These are phyloP conservation scores for Bipolaris sorokiniana DNA, from an alignment of 2,329 filamentous ascomycete genomes.

Conservation along the genomic window DNA sequence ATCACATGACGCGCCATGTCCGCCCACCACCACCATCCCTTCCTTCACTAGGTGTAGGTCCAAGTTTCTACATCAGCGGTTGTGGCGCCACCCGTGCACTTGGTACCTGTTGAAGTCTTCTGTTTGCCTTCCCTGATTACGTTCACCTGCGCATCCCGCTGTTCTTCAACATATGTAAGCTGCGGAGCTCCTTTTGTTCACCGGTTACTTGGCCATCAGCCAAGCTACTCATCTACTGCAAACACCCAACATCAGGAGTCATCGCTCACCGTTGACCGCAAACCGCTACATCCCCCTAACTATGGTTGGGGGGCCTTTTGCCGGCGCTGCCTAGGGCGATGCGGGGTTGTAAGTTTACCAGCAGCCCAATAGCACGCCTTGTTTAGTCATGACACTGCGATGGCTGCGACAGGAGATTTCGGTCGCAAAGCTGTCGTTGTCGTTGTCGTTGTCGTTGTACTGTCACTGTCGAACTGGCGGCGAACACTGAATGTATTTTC, in stretches of 20 bases:
- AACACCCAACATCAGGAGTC: background rate
- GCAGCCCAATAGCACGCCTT: background rate
- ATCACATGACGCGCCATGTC: background rate
- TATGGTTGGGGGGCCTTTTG: background rate
- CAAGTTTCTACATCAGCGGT: background rate
- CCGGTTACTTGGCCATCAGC: conserved; percentile 14
- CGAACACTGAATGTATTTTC: conserved; percentile 8
- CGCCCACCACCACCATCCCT: background rate
- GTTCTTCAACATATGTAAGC: background rate
- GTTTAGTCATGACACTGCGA: background rate
- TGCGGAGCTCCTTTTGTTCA: background rate
- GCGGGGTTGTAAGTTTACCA: background rate
- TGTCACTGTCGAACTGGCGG: conserved; percentile 1
- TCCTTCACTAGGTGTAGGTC: background rate
- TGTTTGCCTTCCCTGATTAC: background rate
- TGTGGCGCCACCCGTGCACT: background rate
- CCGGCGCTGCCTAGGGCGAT: background rate
- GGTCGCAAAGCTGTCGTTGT: conserved; percentile 1
- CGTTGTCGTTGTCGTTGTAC: background rate
- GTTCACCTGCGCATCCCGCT: background rate
- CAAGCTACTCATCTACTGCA: background rate
- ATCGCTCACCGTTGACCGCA: conserved; percentile 1
- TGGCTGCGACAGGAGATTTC: background rate
- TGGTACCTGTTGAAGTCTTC: background rate
- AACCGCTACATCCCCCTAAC: background rate